Conservation (phyloP, 208 protist genomes). For the Angomonas ambiguus region DNA sequence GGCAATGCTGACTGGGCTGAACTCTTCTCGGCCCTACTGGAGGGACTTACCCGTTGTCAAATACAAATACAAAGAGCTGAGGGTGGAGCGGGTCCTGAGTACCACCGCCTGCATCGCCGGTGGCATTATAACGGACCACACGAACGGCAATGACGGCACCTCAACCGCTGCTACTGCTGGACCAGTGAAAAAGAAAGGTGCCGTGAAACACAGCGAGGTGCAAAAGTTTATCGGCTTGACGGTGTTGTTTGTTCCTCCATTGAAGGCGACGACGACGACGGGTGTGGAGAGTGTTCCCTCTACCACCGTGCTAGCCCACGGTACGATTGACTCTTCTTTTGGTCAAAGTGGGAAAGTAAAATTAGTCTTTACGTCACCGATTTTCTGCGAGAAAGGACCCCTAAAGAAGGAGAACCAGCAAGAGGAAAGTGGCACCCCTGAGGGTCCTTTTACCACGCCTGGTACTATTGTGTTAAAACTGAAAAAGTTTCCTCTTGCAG, state of each 20-base stretch:
- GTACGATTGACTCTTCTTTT: slow-evolving; percentile 69
- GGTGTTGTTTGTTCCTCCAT: slow-evolving; percentile 36
- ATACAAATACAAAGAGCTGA: slow-evolving; percentile 32
- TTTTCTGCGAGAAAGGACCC: slow-evolving; percentile 30
- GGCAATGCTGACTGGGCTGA: too few relatives aligned
- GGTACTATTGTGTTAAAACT: slow-evolving; percentile 44
- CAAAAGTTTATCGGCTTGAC: slow-evolving; percentile 66
- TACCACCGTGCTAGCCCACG: too few relatives aligned
- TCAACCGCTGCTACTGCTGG: background rate
- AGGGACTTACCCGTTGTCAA: slow-evolving; percentile 50
- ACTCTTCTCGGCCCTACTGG: slow-evolving; percentile 22
- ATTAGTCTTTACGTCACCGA: slow-evolving; percentile 40
- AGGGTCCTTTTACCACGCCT: slow-evolving; percentile 10
- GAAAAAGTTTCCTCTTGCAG: slow-evolving; percentile 65
- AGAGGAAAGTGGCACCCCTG: background rate
- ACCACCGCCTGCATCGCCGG: slow-evolving; percentile 61
- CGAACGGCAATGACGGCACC: slow-evolving; percentile 3
- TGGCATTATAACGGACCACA: slow-evolving; percentile 38
- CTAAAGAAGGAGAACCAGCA: slow-evolving; percentile 18
- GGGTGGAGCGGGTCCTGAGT: slow-evolving; percentile 66
- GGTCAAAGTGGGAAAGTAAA: slow-evolving; percentile 82
- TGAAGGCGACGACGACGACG: background rate
- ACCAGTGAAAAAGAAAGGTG: slow-evolving; percentile 25
- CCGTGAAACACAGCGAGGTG: slow-evolving; percentile 51
- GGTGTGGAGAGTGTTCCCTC: too few relatives aligned